Percentiles rank a stretch among this genome's conserved stretches.
Evolutionary conservation across 2,329 filamentous ascomycete genomes (phyloP).

Genomic region (Alternaria infectoria): DNA sequence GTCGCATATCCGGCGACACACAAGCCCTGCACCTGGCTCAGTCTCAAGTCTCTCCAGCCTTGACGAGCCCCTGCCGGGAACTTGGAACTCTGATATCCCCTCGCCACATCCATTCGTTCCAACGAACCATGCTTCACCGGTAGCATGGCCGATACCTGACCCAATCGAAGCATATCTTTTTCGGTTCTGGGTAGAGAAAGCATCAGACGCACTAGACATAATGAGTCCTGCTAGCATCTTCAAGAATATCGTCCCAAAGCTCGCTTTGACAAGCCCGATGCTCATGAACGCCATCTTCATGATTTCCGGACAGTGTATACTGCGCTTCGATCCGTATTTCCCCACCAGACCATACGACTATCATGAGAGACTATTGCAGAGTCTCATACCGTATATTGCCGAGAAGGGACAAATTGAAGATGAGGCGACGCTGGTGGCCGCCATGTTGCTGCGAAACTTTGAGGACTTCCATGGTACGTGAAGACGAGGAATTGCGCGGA

Average conservation of each 20-base stretch:
- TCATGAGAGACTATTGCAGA: slow-evolving; percentile 22
- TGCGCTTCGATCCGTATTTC: slow-evolving; percentile 25
- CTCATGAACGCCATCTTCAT: slow-evolving; percentile 50
- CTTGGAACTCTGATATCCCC: slow-evolving; percentile 6
- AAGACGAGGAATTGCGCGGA: not conserved
- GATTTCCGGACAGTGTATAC: slow-evolving; percentile 49
- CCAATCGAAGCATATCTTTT: slow-evolving; percentile 21
- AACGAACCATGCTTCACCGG: not conserved
- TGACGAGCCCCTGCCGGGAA: slow-evolving; percentile 4
- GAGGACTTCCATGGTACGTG: slow-evolving; percentile 26
- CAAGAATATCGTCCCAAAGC: slow-evolving; percentile 12
- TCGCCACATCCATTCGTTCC: not conserved
- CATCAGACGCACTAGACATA: slow-evolving; percentile 18
- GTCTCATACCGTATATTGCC: slow-evolving; percentile 23
- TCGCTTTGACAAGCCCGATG: slow-evolving; percentile 46
- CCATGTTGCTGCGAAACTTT: slow-evolving; percentile 24
- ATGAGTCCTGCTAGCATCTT: slow-evolving; percentile 20
- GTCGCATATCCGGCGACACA: not conserved
- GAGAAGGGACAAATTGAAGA: slow-evolving; percentile 22
- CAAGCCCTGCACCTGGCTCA: slow-evolving; percentile 14
- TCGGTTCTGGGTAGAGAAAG: slow-evolving; percentile 22
- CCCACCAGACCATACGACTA: slow-evolving; percentile 21
- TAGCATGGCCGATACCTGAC: slow-evolving; percentile 14
- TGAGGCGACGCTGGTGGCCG: slow-evolving; percentile 23
- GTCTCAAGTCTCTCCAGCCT: slow-evolving; percentile 14